These are phyloP conservation scores for Spinellus fusiger DNA, from an alignment of 192 early-diverging fungal species.

Conservation along the genomic window DNA sequence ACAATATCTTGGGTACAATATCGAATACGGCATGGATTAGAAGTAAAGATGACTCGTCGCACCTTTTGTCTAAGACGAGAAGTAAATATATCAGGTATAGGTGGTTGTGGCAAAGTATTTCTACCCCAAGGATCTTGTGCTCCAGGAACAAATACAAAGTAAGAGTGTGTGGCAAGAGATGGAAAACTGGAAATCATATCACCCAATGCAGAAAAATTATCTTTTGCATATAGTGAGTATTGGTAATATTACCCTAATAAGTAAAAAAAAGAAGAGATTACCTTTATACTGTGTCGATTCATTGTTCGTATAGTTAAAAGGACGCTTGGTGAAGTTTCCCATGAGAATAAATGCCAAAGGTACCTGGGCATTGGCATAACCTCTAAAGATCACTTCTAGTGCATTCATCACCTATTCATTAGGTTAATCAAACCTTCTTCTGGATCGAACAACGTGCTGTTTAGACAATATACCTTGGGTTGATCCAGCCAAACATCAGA, in stretches of 20 bases:
- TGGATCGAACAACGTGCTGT: background rate
- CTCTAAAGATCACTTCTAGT: slow-evolving; percentile 65
- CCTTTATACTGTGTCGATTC: slow-evolving; percentile 60
- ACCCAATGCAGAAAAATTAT: slow-evolving; percentile 44
- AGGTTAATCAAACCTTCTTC: background rate
- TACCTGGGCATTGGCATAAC: slow-evolving; percentile 55
- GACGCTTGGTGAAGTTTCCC: slow-evolving; percentile 79
- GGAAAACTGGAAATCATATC: slow-evolving; percentile 65
- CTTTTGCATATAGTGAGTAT: background rate
- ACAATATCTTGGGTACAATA: slow-evolving; percentile 91
- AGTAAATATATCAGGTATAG: slow-evolving; percentile 70
- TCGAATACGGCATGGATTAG: slow-evolving; percentile 86
- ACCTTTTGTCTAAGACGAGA: slow-evolving; percentile 51
- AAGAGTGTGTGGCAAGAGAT: slow-evolving; percentile 43
- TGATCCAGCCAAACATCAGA: slow-evolving; percentile 88
- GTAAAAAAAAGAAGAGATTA: slow-evolving; percentile 10
- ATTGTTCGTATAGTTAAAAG: slow-evolving; percentile 59
- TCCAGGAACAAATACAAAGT: slow-evolving; percentile 90
- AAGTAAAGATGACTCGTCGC: slow-evolving; percentile 58
- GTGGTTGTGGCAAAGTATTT: slow-evolving; percentile 65
- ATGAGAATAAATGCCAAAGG: slow-evolving; percentile 84
- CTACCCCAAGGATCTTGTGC: slow-evolving; percentile 75
- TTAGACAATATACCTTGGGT: slow-evolving; percentile 51
- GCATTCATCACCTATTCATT: slow-evolving; percentile 59
- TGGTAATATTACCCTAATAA: background rate